Percentiles rank a stretch among this genome's conserved stretches.
Evolutionary conservation across 345 rosid species (phyloP).

Genomic region (Boechera retrofracta): DNA sequence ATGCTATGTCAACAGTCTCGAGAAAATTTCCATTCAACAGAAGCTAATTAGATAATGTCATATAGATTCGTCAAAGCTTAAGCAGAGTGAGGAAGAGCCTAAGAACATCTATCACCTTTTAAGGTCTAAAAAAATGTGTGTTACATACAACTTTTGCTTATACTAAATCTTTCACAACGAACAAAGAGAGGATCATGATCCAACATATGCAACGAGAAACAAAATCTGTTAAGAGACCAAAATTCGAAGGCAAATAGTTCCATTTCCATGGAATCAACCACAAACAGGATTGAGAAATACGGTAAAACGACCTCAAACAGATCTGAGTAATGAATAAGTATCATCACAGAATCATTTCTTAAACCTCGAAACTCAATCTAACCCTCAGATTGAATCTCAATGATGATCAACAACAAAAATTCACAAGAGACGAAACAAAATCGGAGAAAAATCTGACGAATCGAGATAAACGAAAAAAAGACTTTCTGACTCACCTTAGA

Average conservation of each 20-base stretch:
- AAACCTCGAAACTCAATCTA: conserved; percentile 25
- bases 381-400: conserved; percentile 24
- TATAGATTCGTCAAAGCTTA: conserved; percentile 13
- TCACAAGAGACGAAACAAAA: background rate
- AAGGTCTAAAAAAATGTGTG: background rate
- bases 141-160: background rate
- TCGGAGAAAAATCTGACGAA: background rate
- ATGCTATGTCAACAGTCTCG: background rate
- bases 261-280: conserved; percentile 15
- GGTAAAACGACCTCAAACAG: background rate
- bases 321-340: conserved; percentile 24
- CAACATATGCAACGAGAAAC: conserved; percentile 2
- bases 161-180: background rate
- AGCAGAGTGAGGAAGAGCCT: conserved; percentile 14
- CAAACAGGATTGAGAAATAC: background rate
- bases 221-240: background rate
- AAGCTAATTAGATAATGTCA: background rate
- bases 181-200: conserved; percentile 5
- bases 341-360: conserved; percentile 18
- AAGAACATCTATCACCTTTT: background rate
- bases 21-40: background rate
- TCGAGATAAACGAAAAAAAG: background rate
- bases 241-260: conserved; percentile 6
- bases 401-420: background rate
- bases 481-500: conserved; percentile 68